A percentile compares a stretch with the other conserved stretches of the same genome.
phyloP scores from a whole-genome alignment of 2,329 filamentous ascomycete species.

The Colletotrichum spaethianum region DNA sequence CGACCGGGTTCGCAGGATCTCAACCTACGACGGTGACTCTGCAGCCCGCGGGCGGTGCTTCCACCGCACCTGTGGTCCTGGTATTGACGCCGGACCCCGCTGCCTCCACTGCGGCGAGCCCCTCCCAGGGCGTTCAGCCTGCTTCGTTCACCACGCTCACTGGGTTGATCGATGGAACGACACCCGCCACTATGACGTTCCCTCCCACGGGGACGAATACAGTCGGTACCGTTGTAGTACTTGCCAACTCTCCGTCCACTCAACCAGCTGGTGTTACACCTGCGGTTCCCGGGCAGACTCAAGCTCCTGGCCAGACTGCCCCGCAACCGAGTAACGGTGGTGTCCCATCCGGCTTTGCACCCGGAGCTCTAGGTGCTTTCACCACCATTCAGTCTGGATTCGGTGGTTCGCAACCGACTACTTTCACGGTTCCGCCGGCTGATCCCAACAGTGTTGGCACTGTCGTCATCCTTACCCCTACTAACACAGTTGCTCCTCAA shows the following conservation, averaged over 20 bases:
- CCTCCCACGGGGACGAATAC: slow-evolving; percentile 11
- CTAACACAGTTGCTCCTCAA: slow-evolving; percentile 24
- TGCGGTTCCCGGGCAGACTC: not conserved
- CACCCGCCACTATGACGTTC: slow-evolving; percentile 24
- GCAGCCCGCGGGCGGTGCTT: not conserved
- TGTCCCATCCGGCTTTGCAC: not conserved
- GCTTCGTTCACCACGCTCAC: slow-evolving; percentile 29
- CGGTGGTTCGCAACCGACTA: slow-evolving; percentile 21
- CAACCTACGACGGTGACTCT: slow-evolving; percentile 18
- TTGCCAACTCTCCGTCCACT: not conserved
- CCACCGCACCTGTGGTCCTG: not conserved
- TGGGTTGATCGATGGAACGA: not conserved
- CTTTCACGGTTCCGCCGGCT: slow-evolving; percentile 31
- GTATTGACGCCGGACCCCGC: slow-evolving; percentile 18
- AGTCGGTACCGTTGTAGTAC: slow-evolving; percentile 17
- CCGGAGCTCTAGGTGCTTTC: not conserved
- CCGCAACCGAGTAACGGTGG: not conserved
- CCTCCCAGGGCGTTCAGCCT: not conserved
- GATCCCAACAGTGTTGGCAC: not conserved
- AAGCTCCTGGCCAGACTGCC: not conserved
- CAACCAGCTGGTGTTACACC: not conserved
- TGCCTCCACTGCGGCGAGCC: not conserved
- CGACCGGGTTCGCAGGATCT: slow-evolving; percentile 1
- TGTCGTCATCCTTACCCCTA: slow-evolving; percentile 33
- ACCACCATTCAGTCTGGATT: slow-evolving; percentile 35